Percentiles rank a stretch among this genome's conserved stretches.
phyloP scores from a whole-genome alignment of 176 grass and related monocot genomes.

The Hyparrhenia diplandra region DNA sequence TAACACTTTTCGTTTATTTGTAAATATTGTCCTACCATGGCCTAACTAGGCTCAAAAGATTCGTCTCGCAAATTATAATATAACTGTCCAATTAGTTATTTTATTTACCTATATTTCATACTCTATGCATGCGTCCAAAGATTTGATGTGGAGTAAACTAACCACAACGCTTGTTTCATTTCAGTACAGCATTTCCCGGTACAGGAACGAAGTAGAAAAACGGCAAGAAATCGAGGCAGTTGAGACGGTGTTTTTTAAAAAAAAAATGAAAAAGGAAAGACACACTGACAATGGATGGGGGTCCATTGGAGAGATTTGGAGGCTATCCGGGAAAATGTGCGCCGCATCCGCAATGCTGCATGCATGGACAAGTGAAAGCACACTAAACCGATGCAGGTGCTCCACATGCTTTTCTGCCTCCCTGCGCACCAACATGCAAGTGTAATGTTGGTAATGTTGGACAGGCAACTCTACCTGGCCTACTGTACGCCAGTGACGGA shows the following conservation, averaged over 20 bases:
- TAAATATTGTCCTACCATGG: too few relatives aligned
- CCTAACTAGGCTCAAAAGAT: too few relatives aligned
- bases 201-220: background rate
- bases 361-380: constrained; percentile 26
- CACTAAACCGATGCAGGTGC: constrained; percentile 12
- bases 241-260: background rate
- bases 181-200: background rate
- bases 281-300: background rate
- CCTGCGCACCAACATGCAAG: constrained; percentile 16
- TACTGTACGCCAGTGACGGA: too few relatives aligned
- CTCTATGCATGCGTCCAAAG: too few relatives aligned
- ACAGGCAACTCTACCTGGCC: constrained; percentile 16
- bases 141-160: too few relatives aligned
- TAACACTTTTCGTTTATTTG: too few relatives aligned
- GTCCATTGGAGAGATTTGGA: background rate
- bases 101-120: too few relatives aligned
- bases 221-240: background rate
- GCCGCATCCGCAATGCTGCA: background rate
- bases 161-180: background rate
- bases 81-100: too few relatives aligned
- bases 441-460: constrained; percentile 19
- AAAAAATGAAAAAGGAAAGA: background rate
- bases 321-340: background rate
- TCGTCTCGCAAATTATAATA: too few relatives aligned
- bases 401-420: constrained; percentile 38